A percentile compares a stretch with the other conserved stretches of the same genome.
These are phyloP conservation scores for Aureobasidium vineae DNA, from an alignment of 2,329 filamentous ascomycete species.

Conservation along the genomic window DNA sequence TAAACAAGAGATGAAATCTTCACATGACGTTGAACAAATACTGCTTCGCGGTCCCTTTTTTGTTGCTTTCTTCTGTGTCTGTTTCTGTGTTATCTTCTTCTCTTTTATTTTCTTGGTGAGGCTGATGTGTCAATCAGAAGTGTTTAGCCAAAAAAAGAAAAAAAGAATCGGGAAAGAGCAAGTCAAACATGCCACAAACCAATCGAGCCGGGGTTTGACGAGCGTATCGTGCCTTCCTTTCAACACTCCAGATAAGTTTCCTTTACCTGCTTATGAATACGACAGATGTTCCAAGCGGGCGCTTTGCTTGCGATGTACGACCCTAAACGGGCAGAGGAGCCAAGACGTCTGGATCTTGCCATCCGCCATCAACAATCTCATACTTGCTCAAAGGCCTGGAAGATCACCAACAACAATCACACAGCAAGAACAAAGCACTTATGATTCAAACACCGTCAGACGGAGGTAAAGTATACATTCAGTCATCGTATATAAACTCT, in stretches of 20 bases:
- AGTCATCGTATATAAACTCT: too few species aligned
- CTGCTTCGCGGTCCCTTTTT: not conserved
- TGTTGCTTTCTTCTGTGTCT: not conserved
- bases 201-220: not conserved
- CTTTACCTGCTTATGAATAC: not conserved
- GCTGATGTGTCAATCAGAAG: not conserved
- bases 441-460: not conserved
- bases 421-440: not conserved
- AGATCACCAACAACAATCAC: not conserved
- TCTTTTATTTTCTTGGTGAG: not conserved
- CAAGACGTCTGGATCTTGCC: too few species aligned
- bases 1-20: too few species aligned
- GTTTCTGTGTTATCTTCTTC: not conserved
- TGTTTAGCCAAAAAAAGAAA: not conserved
- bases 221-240: not conserved
- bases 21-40: not conserved
- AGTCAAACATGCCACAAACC: not conserved
- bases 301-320: not conserved
- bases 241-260: not conserved
- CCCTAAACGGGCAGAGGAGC: not conserved
- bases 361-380: not conserved
- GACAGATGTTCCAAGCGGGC: not conserved
- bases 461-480: too few species aligned
- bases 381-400: not conserved
- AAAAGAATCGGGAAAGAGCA: not conserved